These are phyloP conservation scores for Spathaspora girioi DNA, from an alignment of 805 yeast genomes.

Conservation along the genomic window DNA sequence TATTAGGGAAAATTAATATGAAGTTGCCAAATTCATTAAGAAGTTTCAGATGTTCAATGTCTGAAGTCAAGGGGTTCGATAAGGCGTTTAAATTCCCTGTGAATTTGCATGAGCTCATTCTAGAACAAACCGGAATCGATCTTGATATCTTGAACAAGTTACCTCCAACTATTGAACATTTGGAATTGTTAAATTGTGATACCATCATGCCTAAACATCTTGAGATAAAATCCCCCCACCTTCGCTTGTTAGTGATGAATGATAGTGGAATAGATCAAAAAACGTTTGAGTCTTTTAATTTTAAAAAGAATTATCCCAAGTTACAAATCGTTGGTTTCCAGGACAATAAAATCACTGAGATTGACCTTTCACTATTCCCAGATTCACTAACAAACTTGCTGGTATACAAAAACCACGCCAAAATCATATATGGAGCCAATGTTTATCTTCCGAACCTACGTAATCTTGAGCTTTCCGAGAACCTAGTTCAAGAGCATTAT, in stretches of 20 bases:
- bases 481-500: neutral
- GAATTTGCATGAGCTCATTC: neutral
- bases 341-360: neutral
- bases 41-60: neutral
- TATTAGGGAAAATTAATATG: neutral
- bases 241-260: neutral
- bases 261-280: neutral
- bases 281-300: neutral
- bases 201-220: neutral
- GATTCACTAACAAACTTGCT: neutral
- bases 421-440: neutral
- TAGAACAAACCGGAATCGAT: neutral
- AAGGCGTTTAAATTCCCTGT: neutral
- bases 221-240: neutral
- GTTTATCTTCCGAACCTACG: neutral
- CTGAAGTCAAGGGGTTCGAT: neutral
- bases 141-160: neutral
- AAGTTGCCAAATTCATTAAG: neutral
- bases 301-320: neutral
- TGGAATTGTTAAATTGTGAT: neutral
- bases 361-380: slow-evolving; percentile 1
- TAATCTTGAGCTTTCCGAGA: neutral
- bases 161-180: neutral
- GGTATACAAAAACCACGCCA: neutral
- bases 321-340: neutral